Evolutionary conservation across 768 basidiomycete species (phyloP), one percentile per base, ranked within the genome.

Genomic region (Candolleomyces eurysporus): DNA sequence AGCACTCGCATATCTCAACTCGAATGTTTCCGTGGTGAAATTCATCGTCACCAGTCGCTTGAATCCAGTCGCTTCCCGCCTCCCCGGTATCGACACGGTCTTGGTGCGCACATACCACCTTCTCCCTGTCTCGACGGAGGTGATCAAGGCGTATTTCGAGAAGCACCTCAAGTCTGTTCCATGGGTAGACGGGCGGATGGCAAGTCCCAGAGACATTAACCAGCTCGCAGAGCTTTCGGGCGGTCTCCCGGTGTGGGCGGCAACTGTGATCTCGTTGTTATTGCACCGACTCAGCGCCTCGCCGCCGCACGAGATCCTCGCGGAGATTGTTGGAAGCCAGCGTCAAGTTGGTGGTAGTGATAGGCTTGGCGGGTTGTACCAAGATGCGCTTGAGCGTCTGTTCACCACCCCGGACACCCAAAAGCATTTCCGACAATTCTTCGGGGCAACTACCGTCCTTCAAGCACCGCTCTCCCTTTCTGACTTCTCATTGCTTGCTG

Each of bases 41-140:
- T 48, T 63, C 45, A 40, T 63, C 50, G 21, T 59, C 16, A 59
- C 57, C 17, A 58, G 58, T 49, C 62, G 62, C 11, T 21, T 22
- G 19, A 22, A 49, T 49, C 49, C 22, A 17, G 19, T n/a, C 4
- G 13, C 14, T 17, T n/a, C 17, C 7, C 26, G 4, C 26, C 26
- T 26, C 2, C 26, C 26, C 26, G 48, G 48, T 10, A 14, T 36
- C 9, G 26, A n/a, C n/a, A 10, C 2, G 10, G 9, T 22, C 19
- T 49, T 2, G 7, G 8, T 40, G 10, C 30, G 36, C 16, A 6
- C 36, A 26, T 56, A 56, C 31, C 54, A 13, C 9, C 36, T 56
- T 13, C 6, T 39, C 17, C 54, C 54, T 6, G 54, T 56, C 26
- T 26, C 26, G 26, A 26, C 26, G 26, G 26, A 26, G 26, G 26